phyloP scores from a whole-genome alignment of 305 asterid species.

The Fraxinus albicans region DNA sequence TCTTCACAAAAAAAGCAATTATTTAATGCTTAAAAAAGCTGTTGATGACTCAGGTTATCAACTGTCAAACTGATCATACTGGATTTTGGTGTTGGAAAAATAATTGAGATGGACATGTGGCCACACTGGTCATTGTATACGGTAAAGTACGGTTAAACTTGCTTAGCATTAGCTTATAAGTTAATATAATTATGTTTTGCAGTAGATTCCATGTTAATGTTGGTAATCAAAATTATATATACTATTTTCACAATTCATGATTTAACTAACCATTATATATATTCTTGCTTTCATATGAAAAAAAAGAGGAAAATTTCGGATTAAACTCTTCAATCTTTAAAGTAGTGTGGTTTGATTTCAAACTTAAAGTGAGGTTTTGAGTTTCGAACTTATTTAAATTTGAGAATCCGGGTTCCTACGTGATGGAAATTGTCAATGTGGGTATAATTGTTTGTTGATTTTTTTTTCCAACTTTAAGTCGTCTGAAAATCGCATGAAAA shows the following conservation, averaged over 20 bases:
- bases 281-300: neutral
- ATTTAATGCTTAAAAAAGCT: neutral
- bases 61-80: constrained; percentile 29
- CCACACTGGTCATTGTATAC: constrained; percentile 36
- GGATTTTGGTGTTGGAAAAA: constrained; percentile 16
- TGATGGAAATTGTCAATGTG: neutral
- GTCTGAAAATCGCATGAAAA: neutral
- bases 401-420: too few relatives aligned
- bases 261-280: neutral
- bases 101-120: constrained; percentile 39
- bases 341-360: too few relatives aligned
- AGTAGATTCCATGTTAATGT: neutral
- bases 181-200: neutral
- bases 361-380: too few relatives aligned
- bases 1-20: neutral
- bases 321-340: neutral
- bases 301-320: too few relatives aligned
- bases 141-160: constrained; percentile 38
- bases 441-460: neutral
- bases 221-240: neutral
- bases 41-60: constrained; percentile 27
- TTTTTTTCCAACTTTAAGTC: neutral
- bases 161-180: neutral
- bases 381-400: too few relatives aligned
- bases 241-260: neutral